Conservation (phyloP, 139 green algal species). For the Bryopsis sp. region DNA sequence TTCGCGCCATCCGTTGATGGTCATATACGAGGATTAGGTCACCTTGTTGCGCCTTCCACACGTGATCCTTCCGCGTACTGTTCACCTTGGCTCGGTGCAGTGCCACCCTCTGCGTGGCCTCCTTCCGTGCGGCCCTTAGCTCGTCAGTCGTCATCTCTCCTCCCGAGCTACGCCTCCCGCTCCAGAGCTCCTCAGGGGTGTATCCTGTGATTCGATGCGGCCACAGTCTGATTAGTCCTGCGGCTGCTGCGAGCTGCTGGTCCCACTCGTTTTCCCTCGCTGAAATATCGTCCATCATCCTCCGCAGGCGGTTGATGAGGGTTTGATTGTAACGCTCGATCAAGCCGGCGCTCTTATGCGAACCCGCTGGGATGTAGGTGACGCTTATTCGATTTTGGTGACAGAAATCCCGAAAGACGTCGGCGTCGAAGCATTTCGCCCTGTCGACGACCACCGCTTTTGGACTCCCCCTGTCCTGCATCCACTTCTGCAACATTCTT, state of each 20-base stretch:
- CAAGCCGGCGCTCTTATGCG: constrained; percentile 5
- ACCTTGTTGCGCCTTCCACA: no score
- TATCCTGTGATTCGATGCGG: constrained; percentile 1
- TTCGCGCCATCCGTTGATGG: not conserved
- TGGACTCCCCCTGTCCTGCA: not conserved
- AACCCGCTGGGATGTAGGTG: not conserved
- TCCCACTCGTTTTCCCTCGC: not conserved
- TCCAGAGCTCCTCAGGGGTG: no score
- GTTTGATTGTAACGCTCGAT: constrained; percentile 6
- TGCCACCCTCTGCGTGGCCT: no score
- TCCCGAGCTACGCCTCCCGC: no score
- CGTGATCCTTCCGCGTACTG: no score
- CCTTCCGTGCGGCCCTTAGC: no score
- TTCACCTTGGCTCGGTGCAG: no score
- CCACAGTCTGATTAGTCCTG: not conserved
- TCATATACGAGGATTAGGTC: not conserved
- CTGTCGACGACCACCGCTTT: not conserved
- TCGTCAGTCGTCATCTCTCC: no score
- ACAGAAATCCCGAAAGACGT: not conserved
- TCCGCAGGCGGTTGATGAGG: not conserved
- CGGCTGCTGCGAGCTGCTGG: not conserved
- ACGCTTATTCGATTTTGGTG: not conserved
- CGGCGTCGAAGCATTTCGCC: not conserved
- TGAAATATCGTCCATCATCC: not conserved
- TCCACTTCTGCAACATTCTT: not conserved